Evolutionary conservation across 768 basidiomycete species (phyloP).

Genomic region (Boletus barrowsii): DNA sequence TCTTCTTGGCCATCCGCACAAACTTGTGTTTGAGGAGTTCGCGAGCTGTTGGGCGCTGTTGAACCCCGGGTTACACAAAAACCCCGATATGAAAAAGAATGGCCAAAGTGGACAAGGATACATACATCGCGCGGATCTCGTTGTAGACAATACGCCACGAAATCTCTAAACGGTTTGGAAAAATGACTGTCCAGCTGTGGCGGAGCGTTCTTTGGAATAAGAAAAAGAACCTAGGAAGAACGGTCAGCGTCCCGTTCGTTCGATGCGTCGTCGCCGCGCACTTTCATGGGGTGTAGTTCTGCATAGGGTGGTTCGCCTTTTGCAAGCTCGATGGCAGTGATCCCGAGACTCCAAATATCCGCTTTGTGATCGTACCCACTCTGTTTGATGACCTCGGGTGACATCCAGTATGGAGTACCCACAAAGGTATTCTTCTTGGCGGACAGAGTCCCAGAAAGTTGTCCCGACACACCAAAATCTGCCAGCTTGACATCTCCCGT

Average conservation of each 20-base stretch:
- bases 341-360: slow-evolving; percentile 98
- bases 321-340: slow-evolving; percentile 96
- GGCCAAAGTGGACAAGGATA: slow-evolving; percentile 7
- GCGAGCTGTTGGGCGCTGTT: slow-evolving; percentile 87
- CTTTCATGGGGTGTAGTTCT: slow-evolving; percentile 99
- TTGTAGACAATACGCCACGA: slow-evolving; percentile 89
- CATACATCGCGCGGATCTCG: slow-evolving; percentile 89
- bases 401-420: slow-evolving; percentile 99
- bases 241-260: not conserved
- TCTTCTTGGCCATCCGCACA: slow-evolving; percentile 91
- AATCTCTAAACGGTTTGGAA: slow-evolving; percentile 91
- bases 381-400: slow-evolving; percentile 99
- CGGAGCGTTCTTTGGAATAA: slow-evolving; percentile 97
- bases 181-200: slow-evolving; percentile 88
- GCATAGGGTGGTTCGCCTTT: slow-evolving; percentile 98
- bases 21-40: slow-evolving; percentile 97
- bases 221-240: slow-evolving; percentile 75
- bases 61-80: slow-evolving; percentile 15
- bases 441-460: slow-evolving; percentile 87
- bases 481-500: slow-evolving; percentile 96
- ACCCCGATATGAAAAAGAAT: slow-evolving; percentile 2
- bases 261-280: slow-evolving; percentile 29
- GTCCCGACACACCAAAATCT: slow-evolving; percentile 98
- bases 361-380: slow-evolving; percentile 99
- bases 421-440: slow-evolving; percentile 99